phyloP scores from a whole-genome alignment of 176 grass and related monocot genomes.

The Ensete ventricosum region DNA sequence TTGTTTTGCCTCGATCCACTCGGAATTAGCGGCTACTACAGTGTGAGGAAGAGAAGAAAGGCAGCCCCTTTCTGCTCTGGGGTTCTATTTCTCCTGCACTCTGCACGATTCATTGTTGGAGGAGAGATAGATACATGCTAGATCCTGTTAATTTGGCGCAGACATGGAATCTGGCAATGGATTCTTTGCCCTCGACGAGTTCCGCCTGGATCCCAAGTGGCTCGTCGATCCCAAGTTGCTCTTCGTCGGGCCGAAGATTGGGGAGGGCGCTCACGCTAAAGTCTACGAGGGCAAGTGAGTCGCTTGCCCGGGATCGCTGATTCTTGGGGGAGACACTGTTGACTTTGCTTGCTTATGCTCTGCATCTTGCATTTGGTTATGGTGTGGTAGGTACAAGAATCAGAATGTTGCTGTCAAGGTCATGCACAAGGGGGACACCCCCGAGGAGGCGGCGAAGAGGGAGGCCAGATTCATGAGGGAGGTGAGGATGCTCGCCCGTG shows the following conservation, averaged over 20 bases:
- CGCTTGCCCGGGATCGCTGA: not conserved
- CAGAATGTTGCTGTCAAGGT: constrained; percentile 93
- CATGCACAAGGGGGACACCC: constrained; percentile 55
- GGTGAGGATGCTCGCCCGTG: constrained; percentile 89
- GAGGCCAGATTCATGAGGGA: constrained; percentile 93
- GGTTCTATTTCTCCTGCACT: not conserved
- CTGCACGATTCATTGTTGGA: not conserved
- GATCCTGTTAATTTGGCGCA: not conserved
- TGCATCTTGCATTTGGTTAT: not conserved
- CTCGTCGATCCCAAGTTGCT: constrained; percentile 82
- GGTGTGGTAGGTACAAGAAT: constrained; percentile 49
- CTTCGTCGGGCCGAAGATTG: constrained; percentile 79
- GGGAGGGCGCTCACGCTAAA: constrained; percentile 95
- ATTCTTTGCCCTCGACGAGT: constrained; percentile 24
- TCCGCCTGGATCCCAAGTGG: constrained; percentile 66
- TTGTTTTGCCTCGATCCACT: not conserved
- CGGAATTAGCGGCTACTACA: not conserved
- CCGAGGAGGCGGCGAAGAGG: constrained; percentile 56
- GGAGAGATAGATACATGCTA: not conserved
- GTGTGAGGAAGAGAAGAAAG: not conserved
- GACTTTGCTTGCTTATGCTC: constrained; percentile 4
- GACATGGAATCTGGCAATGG: constrained; percentile 3
- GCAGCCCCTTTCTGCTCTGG: not conserved
- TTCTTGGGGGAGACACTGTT: constrained; percentile 9
- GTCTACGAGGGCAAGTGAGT: constrained; percentile 99